Conservation (phyloP, 345 rosid genomes). For the Dimocarpus longan region DNA sequence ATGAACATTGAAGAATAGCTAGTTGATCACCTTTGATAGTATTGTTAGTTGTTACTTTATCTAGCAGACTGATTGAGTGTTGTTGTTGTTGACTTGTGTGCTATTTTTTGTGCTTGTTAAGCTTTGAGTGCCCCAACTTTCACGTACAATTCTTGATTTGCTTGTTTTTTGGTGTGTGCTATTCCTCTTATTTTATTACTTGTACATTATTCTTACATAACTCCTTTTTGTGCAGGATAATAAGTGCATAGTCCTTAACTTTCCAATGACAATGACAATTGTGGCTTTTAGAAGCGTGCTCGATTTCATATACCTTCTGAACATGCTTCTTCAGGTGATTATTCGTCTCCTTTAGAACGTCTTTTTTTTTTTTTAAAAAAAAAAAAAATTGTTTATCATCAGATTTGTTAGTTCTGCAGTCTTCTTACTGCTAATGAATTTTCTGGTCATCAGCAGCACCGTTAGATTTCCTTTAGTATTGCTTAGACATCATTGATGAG, state of each 20-base stretch:
- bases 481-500: background rate
- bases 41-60: background rate
- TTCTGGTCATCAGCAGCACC: background rate
- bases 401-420: background rate
- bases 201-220: background rate
- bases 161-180: background rate
- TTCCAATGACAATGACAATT: conserved; percentile 46
- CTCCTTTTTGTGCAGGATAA: conserved; percentile 44
- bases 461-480: background rate
- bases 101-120: background rate
- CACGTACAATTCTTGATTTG: background rate
- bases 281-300: conserved; percentile 59
- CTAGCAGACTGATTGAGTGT: background rate
- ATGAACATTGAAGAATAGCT: background rate
- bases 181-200: background rate
- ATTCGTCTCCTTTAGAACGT: background rate
- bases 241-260: conserved; percentile 56
- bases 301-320: conserved; percentile 63
- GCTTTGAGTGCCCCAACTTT: background rate
- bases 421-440: background rate
- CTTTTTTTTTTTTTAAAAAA: conserved; percentile 7
- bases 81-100: background rate
- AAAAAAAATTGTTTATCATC: background rate
- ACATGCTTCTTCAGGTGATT: conserved; percentile 84
- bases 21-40: background rate